Conservation (phyloP, 73 alveolate species). For the Tetrahymena thermophila region DNA sequence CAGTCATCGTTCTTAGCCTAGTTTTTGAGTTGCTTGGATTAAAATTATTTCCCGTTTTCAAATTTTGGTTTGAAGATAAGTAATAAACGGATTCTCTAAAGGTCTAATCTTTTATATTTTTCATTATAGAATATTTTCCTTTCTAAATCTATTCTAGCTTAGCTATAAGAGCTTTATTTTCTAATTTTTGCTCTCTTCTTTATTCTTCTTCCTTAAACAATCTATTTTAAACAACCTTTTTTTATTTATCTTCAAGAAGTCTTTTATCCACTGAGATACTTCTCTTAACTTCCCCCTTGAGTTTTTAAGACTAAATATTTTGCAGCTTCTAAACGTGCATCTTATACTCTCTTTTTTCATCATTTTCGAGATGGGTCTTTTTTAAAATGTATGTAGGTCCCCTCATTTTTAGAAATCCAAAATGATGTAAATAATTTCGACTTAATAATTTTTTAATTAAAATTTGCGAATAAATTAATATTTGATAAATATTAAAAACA, state of each 20-base stretch:
- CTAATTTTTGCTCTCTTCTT: background rate
- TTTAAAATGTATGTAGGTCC: background rate
- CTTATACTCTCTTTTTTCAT: background rate
- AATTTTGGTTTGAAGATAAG: background rate
- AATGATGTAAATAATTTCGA: no score
- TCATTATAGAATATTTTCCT: background rate
- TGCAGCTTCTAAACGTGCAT: background rate
- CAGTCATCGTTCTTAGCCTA: background rate
- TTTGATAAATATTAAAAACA: background rate
- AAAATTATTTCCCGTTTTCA: background rate
- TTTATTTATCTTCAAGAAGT: background rate
- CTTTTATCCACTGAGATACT: background rate
- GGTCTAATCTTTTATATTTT: background rate
- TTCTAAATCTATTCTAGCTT: background rate
- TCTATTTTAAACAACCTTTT: background rate
- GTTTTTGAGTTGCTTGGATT: background rate
- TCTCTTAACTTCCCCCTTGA: background rate
- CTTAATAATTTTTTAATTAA: background rate
- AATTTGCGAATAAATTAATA: background rate
- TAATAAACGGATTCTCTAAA: background rate
- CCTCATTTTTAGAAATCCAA: background rate
- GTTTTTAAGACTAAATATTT: background rate
- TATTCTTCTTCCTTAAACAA: background rate
- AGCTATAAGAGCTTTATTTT: background rate
- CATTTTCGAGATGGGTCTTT: background rate